Evolutionary conservation across 352 stramenopile genomes (phyloP).

Genomic region (Globisporangium echinulatum): DNA sequence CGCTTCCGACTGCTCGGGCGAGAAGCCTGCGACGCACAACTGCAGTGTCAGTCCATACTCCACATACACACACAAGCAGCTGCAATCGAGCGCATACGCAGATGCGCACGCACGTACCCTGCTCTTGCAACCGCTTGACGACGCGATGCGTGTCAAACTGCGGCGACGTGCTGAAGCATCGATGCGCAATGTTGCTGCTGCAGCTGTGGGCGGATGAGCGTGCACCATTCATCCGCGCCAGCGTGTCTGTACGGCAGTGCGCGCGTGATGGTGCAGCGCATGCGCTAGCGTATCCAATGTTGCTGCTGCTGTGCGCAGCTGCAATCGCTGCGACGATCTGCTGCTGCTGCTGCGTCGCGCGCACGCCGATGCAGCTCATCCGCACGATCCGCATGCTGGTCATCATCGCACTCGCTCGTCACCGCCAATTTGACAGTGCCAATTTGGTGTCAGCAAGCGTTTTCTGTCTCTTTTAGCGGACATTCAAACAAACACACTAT

Average conservation of each 20-base stretch:
- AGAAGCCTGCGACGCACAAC: conserved; percentile 46
- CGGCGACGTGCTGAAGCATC: conserved; percentile 12
- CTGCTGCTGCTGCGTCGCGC: neutral
- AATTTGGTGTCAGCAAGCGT: too few species aligned
- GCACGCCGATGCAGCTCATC: too few species aligned
- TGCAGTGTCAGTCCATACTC: neutral
- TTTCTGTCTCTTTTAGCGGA: too few species aligned
- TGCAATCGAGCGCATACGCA: neutral
- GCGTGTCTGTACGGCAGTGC: neutral
- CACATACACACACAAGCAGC: neutral
- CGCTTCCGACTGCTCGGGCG: conserved; percentile 53
- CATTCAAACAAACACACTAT: too few species aligned
- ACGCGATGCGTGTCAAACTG: conserved; percentile 61
- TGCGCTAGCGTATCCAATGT: neutral
- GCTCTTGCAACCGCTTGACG: conserved; percentile 61
- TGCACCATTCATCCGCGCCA: neutral
- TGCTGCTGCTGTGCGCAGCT: neutral
- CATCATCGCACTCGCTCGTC: too few species aligned
- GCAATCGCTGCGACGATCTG: neutral
- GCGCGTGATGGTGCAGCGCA: neutral
- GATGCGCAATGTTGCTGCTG: neutral
- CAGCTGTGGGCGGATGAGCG: neutral
- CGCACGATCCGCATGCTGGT: too few species aligned
- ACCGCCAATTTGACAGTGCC: too few species aligned
- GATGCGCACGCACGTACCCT: conserved; percentile 29